These are phyloP conservation scores for Aspergillus quadrilineatus DNA, from an alignment of 2,329 filamentous ascomycete species.

Conservation along the genomic window DNA sequence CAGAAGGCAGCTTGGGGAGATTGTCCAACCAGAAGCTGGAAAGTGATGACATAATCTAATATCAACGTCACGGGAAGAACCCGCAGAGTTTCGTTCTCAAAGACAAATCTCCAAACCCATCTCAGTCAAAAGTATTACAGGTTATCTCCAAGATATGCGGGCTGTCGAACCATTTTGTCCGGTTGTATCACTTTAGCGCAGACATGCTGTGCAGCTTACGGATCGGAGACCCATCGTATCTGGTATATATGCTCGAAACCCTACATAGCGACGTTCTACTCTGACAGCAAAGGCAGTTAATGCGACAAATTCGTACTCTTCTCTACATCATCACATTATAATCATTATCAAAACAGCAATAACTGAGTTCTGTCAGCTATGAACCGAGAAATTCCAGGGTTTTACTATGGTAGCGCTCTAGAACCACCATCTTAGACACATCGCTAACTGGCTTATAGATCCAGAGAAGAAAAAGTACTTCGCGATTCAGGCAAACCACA, in stretches of 20 bases:
- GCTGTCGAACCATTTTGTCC: neutral
- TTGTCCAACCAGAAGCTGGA: neutral
- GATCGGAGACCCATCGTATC: neutral
- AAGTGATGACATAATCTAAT: slow-evolving; percentile 3
- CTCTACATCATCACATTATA: neutral
- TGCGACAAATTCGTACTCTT: neutral
- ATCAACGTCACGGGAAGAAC: slow-evolving; percentile 12
- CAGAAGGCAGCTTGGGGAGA: neutral
- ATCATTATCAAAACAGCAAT: neutral
- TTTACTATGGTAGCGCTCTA: slow-evolving; percentile 32
- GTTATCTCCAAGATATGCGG: neutral
- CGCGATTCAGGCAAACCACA: slow-evolving; percentile 58
- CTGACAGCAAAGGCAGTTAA: neutral
- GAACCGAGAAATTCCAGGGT: slow-evolving; percentile 35
- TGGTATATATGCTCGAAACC: neutral
- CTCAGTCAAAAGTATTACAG: neutral
- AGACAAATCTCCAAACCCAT: neutral
- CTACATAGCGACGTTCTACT: neutral
- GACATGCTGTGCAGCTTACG: slow-evolving; percentile 1
- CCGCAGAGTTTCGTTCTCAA: slow-evolving; percentile 5
- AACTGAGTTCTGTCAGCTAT: slow-evolving; percentile 17
- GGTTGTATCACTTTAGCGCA: neutral
- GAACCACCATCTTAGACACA: neutral
- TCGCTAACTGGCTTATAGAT: slow-evolving; percentile 28
- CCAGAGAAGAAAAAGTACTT: slow-evolving; percentile 65